Conservation (phyloP, 257 asterid genomes). For the Schizonepeta tenuifolia region DNA sequence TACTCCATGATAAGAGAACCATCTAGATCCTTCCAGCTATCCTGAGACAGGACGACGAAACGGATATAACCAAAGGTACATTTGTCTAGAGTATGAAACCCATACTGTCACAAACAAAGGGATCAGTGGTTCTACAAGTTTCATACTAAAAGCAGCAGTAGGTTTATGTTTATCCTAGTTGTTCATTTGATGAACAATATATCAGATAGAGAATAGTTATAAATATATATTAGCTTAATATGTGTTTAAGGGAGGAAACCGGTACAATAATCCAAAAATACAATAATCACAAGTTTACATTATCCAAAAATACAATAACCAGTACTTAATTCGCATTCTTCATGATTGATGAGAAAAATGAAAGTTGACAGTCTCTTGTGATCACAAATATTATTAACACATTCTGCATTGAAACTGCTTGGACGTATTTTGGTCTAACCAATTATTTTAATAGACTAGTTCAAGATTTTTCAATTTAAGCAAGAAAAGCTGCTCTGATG, state of each 20-base stretch:
- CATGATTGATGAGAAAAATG: background rate
- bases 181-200: background rate
- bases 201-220: background rate
- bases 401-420: background rate
- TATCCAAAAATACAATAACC: too few relatives aligned
- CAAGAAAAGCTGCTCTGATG: background rate
- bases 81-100: background rate
- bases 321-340: too few relatives aligned
- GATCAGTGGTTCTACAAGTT: background rate
- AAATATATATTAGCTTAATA: background rate
- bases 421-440: background rate
- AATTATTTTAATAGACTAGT: background rate
- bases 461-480: slow-evolving; percentile 7
- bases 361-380: background rate
- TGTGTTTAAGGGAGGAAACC: background rate
- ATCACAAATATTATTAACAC: background rate
- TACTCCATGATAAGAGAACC: slow-evolving; percentile 6
- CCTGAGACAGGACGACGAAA: slow-evolving; percentile 14
- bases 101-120: background rate
- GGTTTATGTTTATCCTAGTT: background rate
- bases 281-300: too few relatives aligned
- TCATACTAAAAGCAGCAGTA: background rate
- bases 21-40: slow-evolving; percentile 17
- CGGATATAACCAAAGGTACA: background rate
- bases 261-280: background rate